Conservation (phyloP, 139 green algal genomes). For the Haematococcus lacustris region DNA sequence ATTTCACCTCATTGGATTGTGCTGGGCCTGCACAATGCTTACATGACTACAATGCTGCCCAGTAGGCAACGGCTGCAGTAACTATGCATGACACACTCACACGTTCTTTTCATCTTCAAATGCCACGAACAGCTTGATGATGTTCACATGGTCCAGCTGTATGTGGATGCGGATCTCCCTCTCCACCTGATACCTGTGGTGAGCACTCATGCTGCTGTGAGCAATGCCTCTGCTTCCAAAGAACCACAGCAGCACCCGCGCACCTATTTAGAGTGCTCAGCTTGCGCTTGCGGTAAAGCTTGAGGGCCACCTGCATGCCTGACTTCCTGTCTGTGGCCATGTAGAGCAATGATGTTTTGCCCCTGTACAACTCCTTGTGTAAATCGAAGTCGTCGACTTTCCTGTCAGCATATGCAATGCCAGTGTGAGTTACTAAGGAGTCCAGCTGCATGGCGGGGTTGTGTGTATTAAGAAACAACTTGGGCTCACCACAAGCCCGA, state of each 20-base stretch:
- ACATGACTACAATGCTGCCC: too few species aligned
- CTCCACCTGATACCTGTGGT: constrained; percentile 32
- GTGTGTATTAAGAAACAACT: not conserved
- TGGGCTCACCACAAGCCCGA: constrained; percentile 14
- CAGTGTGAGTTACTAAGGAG: not conserved
- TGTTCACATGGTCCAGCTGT: constrained; percentile 41
- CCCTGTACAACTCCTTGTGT: constrained; percentile 64
- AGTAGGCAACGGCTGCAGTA: too few species aligned
- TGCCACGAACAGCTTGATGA: constrained; percentile 58
- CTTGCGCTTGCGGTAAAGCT: constrained; percentile 46
- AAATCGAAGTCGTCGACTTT: constrained; percentile 58
- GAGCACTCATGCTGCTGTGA: too few species aligned
- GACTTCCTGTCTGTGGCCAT: constrained; percentile 41
- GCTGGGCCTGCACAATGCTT: too few species aligned
- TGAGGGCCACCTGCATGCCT: constrained; percentile 39
- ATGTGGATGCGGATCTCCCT: constrained; percentile 52
- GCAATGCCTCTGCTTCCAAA: too few species aligned
- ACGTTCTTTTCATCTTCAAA: constrained; percentile 75
- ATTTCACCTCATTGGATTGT: too few species aligned
- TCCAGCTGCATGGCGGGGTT: not conserved
- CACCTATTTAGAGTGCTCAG: constrained; percentile 47
- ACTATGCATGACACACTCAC: too few species aligned
- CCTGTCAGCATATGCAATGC: constrained; percentile 32
- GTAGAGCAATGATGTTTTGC: constrained; percentile 64
- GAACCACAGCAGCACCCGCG: not conserved